Evolutionary conservation across 352 stramenopile genomes (phyloP), one percentile per base, ranked within the genome.

Genomic region (Lagenidium giganteum): DNA sequence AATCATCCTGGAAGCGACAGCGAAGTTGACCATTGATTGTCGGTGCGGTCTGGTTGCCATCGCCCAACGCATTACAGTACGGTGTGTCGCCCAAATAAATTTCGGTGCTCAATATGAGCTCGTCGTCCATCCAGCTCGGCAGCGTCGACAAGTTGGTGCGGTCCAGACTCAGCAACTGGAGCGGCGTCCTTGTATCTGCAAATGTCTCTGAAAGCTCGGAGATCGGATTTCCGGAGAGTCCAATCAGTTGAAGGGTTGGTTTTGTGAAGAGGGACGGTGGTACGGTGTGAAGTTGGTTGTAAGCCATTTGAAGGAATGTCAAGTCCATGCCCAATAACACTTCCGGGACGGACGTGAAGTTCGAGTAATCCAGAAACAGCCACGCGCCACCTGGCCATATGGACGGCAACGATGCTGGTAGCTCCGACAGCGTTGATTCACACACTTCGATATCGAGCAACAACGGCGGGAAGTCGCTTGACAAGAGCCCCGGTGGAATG

Each of bases 121-220:
- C 8, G 20, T 45, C 48, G 27, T 50, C 33, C 38, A 57, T 49
- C 48, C 48, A 57, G 9, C 12, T 5, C 1, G 48, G 48, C 20
- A 57, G 40, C 26, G 33, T 16, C 18, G 31, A 14, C 6, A 56
- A 26, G 5, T 32, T 18, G 1, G 47, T 56, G 14, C 8, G 17
- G 14, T 56, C 46, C n/a, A 45, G 16, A 16, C 20, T 35, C 13
- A 44, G 13, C 21, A n/a, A n/a, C n/a, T n/a, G n/a, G n/a, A n/a
- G n/a, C n/a, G n/a, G n/a, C n/a, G n/a, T n/a, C n/a, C n/a, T n/a
- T n/a, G n/a, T n/a, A n/a, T n/a, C n/a, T n/a, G n/a, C n/a, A n/a
- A n/a, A n/a, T n/a, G n/a, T n/a, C n/a, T n/a, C n/a, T n/a, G n/a
- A n/a, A n/a, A n/a, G n/a, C n/a, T n/a, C n/a, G n/a, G n/a, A n/a